Conservation (phyloP, 2,329 filamentous ascomycete genomes). For the Dactylellina parvicollis region DNA sequence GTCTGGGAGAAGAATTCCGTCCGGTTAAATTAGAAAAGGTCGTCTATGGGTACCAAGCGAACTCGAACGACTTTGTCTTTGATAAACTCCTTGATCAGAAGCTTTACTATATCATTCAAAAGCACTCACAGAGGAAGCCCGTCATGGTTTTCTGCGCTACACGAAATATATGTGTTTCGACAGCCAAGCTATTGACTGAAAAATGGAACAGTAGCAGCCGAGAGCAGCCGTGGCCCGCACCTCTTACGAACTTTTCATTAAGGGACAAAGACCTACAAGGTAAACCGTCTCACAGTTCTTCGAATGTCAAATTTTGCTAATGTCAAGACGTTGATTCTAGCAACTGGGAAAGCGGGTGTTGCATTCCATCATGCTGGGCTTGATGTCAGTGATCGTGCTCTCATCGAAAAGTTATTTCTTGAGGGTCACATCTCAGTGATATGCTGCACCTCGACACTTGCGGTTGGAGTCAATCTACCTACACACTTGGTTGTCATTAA, state of each 20-base stretch:
- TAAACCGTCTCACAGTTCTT: constrained; percentile 60
- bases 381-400: constrained; percentile 70
- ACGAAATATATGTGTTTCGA: constrained; percentile 73
- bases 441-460: constrained; percentile 86
- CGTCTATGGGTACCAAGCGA: constrained; percentile 75
- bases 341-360: constrained; percentile 69
- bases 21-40: constrained; percentile 80
- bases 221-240: constrained; percentile 72
- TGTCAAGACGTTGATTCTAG: constrained; percentile 42
- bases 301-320: not conserved
- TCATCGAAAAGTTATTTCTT: constrained; percentile 75
- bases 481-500: constrained; percentile 86
- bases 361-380: constrained; percentile 86
- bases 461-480: constrained; percentile 83
- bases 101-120: constrained; percentile 73
- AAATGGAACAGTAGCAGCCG: constrained; percentile 69
- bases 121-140: constrained; percentile 75
- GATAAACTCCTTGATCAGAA: constrained; percentile 74
- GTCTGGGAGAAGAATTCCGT: constrained; percentile 81
- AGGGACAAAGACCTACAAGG: constrained; percentile 70
- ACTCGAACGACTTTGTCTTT: constrained; percentile 78
- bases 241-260: constrained; percentile 66
- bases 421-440: constrained; percentile 79
- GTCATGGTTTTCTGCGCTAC: constrained; percentile 87
- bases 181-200: constrained; percentile 73